Base-by-base conservation (phyloP, 495 filamentous ascomycete species). In the Pyrenopolyporus hunteri region DNA sequence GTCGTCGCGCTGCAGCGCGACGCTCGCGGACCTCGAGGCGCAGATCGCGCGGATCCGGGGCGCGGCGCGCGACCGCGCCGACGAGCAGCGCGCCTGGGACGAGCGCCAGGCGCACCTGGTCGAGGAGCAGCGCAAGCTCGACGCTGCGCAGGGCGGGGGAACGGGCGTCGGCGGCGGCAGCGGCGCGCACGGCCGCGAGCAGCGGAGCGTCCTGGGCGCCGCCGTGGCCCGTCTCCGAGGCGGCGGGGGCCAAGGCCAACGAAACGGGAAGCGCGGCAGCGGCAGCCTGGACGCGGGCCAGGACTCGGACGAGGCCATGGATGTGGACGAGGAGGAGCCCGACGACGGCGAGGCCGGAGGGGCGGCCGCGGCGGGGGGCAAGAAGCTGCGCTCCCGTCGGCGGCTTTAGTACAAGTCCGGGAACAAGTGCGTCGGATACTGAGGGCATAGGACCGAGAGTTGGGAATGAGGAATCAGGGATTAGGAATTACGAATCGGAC, bases 11-110 rank as follows among this genome's bases (percentile, higher is more conserved):
- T 97, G 92, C 78, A 82, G 83, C 3, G 70, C 75, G 35, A 90
- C 91, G n/a, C 85, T 96, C 13, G 75, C 70, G 0, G 88, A 89
- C 25, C 82, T 98, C 10, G 91, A 96, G 42, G 75, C 73, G 7
- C 85, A 93, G 69, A 88, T 94, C 48, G 76, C 71, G 7, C 77
- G 69, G 29, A 78, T 90, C 40, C 82, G 80, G 47, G 70, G 69
- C 1, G 76, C 78, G n/a, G 86, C 85, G 9, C 76, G 82, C 37
- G 78, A 77, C 47, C 78, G 82, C 6, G 79, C 81, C 22, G 76
- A 74, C 6, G 81, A 87, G 17, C 70, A 77, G 35, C 68, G 73
- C 11, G 80, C 78, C 35, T 76, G 77, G 73, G 69, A 78, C 14
- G 67, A 69, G 11, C 67, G 76, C 9, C 70, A 86, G 19, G 79